These are phyloP conservation scores for Pseudomassariella vexata DNA, from an alignment of 2,329 filamentous ascomycete species.

Conservation along the genomic window DNA sequence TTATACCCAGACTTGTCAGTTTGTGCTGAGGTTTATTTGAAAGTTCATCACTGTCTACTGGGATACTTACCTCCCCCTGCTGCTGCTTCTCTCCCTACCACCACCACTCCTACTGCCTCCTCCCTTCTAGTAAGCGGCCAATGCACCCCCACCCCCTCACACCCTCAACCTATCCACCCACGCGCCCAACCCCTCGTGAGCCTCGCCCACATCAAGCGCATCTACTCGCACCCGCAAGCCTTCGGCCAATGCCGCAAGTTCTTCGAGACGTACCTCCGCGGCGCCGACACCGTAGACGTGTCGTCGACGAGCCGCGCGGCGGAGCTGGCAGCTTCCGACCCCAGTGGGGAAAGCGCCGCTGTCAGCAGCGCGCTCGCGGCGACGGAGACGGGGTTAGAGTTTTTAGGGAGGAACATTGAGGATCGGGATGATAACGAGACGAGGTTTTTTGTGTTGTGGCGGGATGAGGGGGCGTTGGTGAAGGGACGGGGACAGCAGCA, in stretches of 20 bases:
- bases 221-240: constrained; percentile 93
- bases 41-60: constrained; percentile 83
- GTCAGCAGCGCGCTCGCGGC: constrained; percentile 74
- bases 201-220: constrained; percentile 59
- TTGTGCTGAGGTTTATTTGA: constrained; percentile 77
- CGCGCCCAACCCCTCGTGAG: constrained; percentile 40
- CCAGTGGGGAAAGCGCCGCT: constrained; percentile 60
- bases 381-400: constrained; percentile 57
- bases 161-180: constrained; percentile 38
- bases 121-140: constrained; percentile 23
- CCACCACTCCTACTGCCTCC: neutral
- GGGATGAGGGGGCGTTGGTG: neutral
- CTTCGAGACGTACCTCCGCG: constrained; percentile 62
- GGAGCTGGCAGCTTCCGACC: constrained; percentile 61
- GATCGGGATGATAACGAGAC: constrained; percentile 74
- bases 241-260: constrained; percentile 86
- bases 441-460: constrained; percentile 64
- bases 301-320: constrained; percentile 80
- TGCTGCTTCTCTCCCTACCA: neutral
- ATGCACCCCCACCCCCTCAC: constrained; percentile 42
- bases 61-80: constrained; percentile 33
- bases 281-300: constrained; percentile 75
- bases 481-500: neutral
- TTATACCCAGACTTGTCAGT: constrained; percentile 66
- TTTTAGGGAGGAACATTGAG: constrained; percentile 66